Base-by-base conservation (phyloP, 2,329 filamentous ascomycete genomes). In the Passalora sequoiae region DNA sequence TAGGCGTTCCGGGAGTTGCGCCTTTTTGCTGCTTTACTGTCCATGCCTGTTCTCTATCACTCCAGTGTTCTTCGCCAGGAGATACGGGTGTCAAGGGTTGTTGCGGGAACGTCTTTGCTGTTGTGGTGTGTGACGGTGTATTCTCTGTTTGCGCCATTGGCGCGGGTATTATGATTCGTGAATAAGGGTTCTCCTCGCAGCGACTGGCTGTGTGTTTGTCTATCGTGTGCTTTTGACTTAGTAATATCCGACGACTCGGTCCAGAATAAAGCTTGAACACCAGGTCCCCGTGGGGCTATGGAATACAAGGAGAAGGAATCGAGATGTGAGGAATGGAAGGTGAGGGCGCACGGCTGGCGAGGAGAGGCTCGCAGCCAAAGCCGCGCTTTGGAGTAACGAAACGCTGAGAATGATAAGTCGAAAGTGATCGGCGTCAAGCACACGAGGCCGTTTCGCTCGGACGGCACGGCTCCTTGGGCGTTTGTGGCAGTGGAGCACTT, bases 1-100 rank as follows among this genome's bases (percentile, higher is more conserved):
- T 40, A n/a, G 52, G 47, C 9, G 47, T 50, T 3, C 42, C 51
- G 9, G 49, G 46, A 19, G 25, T 22, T 10, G 42, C 6, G 4
- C 20, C n/a, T 6, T 30, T 9, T 10, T 28, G 28, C n/a, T n/a
- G 28, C 15, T 30, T 28, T 9, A 32, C 13, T 19, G 30, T 16
- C 45, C 40, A 44, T 24, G 39, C 21, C 20, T 41, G 19, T 17
- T 48, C 36, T 28, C 32, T 39, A 8, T 39, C 15, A 13, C 37
- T 25, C 45, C 45, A 41, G 22, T 44, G 36, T 17, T 44, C 40
- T 25, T 40, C 27, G 7, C 31, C 31, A 13, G 36, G 45, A 9
- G 40, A 47, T 15, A 31, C 24, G n/a, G 45, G 40, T 20, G 29
- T 37, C 6, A 31, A n/a, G 3, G 45, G 38, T 27, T 36, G 33